These are phyloP conservation scores for Diaporthe destruens DNA, from an alignment of 2,329 filamentous ascomycete genomes.

Conservation along the genomic window DNA sequence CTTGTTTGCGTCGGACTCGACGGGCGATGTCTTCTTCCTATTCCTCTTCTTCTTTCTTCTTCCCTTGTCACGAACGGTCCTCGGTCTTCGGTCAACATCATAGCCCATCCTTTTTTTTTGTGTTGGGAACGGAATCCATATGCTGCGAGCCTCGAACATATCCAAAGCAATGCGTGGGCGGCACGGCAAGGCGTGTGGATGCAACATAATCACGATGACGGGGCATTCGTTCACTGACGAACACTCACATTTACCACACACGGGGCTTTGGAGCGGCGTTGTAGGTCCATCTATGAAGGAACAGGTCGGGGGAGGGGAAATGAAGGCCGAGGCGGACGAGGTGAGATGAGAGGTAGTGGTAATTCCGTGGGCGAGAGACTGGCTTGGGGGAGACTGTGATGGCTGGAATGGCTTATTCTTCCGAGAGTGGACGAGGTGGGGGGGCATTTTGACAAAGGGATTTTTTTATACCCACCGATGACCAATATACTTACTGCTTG, in stretches of 20 bases:
- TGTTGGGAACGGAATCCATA: constrained; percentile 19
- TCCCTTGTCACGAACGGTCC: constrained; percentile 23
- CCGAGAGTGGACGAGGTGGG: constrained; percentile 38
- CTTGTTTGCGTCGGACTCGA: constrained; percentile 13
- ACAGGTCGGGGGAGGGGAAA: neutral
- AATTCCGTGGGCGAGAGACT: neutral
- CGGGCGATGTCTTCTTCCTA: neutral
- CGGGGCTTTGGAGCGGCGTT: neutral
- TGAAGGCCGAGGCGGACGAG: neutral
- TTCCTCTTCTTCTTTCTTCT: too few species aligned
- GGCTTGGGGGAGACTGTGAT: constrained; percentile 31
- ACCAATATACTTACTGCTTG: constrained; percentile 36
- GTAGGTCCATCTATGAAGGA: neutral
- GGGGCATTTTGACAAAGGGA: constrained; percentile 41
- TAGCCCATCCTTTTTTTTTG: neutral
- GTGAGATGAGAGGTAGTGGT: neutral
- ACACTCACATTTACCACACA: neutral
- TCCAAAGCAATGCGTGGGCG: constrained; percentile 18
- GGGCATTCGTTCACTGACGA: neutral
- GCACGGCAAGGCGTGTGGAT: constrained; percentile 15
- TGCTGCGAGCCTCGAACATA: constrained; percentile 23
- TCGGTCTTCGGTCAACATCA: constrained; percentile 26
- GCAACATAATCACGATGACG: neutral
- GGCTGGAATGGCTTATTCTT: constrained; percentile 37
- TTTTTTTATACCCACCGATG: constrained; percentile 42